These are phyloP conservation scores for Neoarthrinium moseri DNA, from an alignment of 2,329 filamentous ascomycete genomes.

Conservation along the genomic window DNA sequence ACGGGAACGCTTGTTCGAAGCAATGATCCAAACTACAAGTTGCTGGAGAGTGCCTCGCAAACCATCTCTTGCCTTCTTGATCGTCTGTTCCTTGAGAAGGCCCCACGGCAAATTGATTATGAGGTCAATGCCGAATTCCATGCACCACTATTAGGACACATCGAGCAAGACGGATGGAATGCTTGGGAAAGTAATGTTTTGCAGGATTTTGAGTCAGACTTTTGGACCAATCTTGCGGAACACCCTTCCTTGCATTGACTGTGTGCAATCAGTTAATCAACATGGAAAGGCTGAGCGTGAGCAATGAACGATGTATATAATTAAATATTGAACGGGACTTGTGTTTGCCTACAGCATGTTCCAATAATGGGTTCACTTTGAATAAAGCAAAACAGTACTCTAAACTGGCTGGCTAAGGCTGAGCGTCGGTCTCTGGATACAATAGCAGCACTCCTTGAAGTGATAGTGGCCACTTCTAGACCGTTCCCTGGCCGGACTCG, in stretches of 20 bases:
- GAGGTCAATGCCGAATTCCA: not conserved
- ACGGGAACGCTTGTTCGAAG: constrained; percentile 24
- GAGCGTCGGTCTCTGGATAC: too few species aligned
- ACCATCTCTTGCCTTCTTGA: constrained; percentile 27
- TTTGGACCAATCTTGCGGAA: constrained; percentile 28
- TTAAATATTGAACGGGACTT: too few species aligned
- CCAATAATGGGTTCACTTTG: too few species aligned
- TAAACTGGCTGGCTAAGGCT: too few species aligned
- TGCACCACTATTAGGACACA: not conserved
- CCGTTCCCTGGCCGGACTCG: too few species aligned
- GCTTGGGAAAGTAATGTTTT: constrained; percentile 13
- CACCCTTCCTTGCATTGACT: constrained; percentile 22
- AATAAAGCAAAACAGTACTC: too few species aligned
- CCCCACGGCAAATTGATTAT: not conserved
- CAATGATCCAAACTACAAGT: constrained; percentile 26
- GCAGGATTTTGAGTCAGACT: constrained; percentile 28
- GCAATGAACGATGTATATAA: too few species aligned
- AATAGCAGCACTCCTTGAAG: too few species aligned
- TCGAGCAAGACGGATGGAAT: constrained; percentile 9
- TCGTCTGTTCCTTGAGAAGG: constrained; percentile 4
- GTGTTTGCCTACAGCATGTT: too few species aligned
- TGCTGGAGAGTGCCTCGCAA: constrained; percentile 24
- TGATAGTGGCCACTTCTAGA: too few species aligned
- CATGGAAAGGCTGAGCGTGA: too few species aligned
- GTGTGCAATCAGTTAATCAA: too few species aligned